These are phyloP conservation scores for Kentomonas sorsogonicus DNA, from an alignment of 208 protist genomes.

Conservation along the genomic window DNA sequence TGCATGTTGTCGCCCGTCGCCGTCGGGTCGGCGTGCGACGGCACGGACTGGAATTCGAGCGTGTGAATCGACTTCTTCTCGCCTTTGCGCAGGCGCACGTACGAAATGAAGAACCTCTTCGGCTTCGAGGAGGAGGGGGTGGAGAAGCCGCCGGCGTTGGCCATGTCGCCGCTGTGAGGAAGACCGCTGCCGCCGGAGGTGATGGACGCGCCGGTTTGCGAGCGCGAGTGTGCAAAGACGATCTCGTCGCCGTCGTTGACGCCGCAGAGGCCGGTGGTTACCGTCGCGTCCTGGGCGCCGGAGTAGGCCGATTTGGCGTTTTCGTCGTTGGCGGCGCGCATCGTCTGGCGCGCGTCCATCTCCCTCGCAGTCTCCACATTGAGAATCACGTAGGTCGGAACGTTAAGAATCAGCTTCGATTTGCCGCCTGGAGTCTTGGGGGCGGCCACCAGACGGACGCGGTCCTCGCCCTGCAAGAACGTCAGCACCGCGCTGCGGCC, in stretches of 20 bases:
- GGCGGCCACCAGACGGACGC: too few relatives aligned
- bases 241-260: conserved; percentile 9
- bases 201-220: conserved; percentile 21
- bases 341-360: conserved; percentile 30
- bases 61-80: conserved; percentile 40
- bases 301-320: conserved; percentile 21
- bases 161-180: neutral
- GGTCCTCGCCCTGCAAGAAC: too few relatives aligned
- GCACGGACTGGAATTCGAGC: conserved; percentile 37
- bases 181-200: conserved; percentile 3
- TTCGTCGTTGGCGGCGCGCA: conserved; percentile 23
- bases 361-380: conserved; percentile 69
- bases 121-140: neutral
- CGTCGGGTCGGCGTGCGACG: too few relatives aligned
- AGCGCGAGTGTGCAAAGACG: conserved; percentile 33
- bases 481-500: too few relatives aligned
- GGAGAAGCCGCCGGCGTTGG: neutral
- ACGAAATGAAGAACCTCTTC: conserved; percentile 48
- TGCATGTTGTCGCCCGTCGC: conserved; percentile 14
- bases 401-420: conserved; percentile 33
- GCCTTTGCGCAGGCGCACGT: conserved; percentile 24
- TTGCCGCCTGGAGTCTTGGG: conserved; percentile 19
- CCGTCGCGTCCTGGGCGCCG: conserved; percentile 7
- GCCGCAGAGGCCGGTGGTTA: conserved; percentile 14
- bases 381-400: conserved; percentile 40